Base-by-base conservation (phyloP, 1,284 basidiomycete species). In the Irpex lacteus region DNA sequence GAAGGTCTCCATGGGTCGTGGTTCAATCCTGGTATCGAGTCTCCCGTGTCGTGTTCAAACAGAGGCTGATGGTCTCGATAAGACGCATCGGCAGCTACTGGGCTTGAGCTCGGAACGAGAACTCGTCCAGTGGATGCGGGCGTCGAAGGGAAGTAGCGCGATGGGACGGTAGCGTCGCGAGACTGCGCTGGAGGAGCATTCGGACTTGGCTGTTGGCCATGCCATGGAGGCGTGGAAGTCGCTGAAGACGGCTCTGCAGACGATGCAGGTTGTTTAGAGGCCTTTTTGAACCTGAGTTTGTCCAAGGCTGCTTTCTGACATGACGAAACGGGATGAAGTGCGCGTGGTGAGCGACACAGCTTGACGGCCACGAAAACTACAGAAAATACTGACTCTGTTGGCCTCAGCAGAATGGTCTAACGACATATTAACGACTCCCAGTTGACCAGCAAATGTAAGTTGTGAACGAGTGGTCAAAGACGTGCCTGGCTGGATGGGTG, bases 101-200 rank as follows among this genome's bases (percentile, higher is more conserved):
- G 89, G 70, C 89, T 92, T 62, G 91, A 92, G 75, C 82, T 89
- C 38, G 90, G 90, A 34, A 90, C 89, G 60, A 92, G 85, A 60
- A 92, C 76, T 60, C 77, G 84, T 72, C 84, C 85, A 50, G 78
- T 70, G 36, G 79, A 74, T 2, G 74, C 71, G 44, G 78, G 74
- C 56, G 78, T 67, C 26, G 76, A 68, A 59, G 73, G 63, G 61
- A 82, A 82, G 74, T 75, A 84, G 66, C 78, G 80, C 59, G 80
- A 78, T 73, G 78, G 69, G 36, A 77, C 68, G 13, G 83, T 84
- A 60, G 80, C 84, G 74, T 87, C 85, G 67, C 85, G 80, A 66
- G 86, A 86, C 76, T 87, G 85, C 53, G 76, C 56, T 6, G 87
- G 86, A 63, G 81, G 72, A 36, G 59, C 66, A 50, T 56, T 65